Conservation (phyloP, 2,329 filamentous ascomycete genomes). For the Epichloe scottii region DNA sequence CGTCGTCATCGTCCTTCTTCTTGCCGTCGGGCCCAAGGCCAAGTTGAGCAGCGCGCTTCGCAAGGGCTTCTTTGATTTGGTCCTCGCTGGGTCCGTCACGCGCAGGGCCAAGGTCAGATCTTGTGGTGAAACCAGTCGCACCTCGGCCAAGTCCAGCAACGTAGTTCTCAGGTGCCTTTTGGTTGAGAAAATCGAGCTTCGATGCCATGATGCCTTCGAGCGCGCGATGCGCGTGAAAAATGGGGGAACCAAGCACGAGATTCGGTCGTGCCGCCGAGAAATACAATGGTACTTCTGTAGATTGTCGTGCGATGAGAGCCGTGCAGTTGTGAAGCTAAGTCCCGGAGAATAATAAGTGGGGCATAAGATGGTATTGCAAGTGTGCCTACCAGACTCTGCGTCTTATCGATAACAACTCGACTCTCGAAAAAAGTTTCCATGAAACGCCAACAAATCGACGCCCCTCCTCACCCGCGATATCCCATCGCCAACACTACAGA, state of each 20-base stretch:
- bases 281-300: too few relatives aligned
- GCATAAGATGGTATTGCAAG: not conserved
- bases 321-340: not conserved
- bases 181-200: slow-evolving; percentile 70
- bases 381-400: not conserved
- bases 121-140: slow-evolving; percentile 94
- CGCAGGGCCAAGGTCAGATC: slow-evolving; percentile 90
- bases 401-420: slow-evolving; percentile 13
- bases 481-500: slow-evolving; percentile 1
- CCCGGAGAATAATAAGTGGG: not conserved
- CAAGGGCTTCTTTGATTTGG: slow-evolving; percentile 94
- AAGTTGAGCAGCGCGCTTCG: slow-evolving; percentile 79
- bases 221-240: slow-evolving; percentile 3
- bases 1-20: slow-evolving; percentile 58
- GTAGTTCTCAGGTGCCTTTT: slow-evolving; percentile 75
- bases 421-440: slow-evolving; percentile 3
- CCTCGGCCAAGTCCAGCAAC: slow-evolving; percentile 95
- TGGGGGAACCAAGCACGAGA: not conserved
- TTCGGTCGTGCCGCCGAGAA: not conserved
- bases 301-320: too few relatives aligned
- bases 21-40: slow-evolving; percentile 59
- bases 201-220: slow-evolving; percentile 29
- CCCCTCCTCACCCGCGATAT: slow-evolving; percentile 1
- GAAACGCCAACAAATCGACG: not conserved
- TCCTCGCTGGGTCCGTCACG: slow-evolving; percentile 93